Evolutionary conservation across 2,329 filamentous ascomycete genomes (phyloP), one percentile per base, ranked within the genome.

Genomic region (Alternaria postmessia): DNA sequence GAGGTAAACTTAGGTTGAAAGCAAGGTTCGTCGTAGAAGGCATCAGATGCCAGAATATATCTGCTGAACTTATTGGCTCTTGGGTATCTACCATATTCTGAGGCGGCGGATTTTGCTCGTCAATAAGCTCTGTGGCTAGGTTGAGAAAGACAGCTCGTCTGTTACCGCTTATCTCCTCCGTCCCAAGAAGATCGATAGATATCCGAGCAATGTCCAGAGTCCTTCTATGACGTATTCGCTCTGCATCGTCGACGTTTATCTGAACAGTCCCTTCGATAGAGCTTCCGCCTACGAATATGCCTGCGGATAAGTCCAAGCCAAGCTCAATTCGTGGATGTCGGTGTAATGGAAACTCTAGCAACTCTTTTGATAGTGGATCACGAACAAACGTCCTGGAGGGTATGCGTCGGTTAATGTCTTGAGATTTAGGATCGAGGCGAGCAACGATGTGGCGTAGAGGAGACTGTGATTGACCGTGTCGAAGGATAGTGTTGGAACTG

Each of bases 231-330:
- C 81, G 75, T 61, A 78, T 70, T 57, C 79, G 75, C 55, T 83
- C 80, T 48, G 80, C 78, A 62, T 83, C 81, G 54, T 85, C 82
- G 36, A 86, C 75, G 7, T 75, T 79, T 49, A 86, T 74, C 52
- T 81, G 80, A 12, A 84, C 76, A 55, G 79, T 78, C 20, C 85
- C 85, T 74, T 86, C 84, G 14, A 86, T 78, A 11, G 81, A 85
- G 8, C 84, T 83, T 28, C 84, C 84, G 18, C 85, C 85, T n/a
- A 86, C 83, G 59, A 85, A 86, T 8, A 86, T 70, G 5, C 84
- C 79, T 18, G 83, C 82, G 30, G 80, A 81, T 24, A 84, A 74
- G 51, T 83, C 82, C n/a, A 86, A 67, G 16, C 82, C 83, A 7
- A 85, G 74, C 38, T 80, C 77, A 3, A 86, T 74, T 39, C 83